These are phyloP conservation scores for Wickerhamiella azymoides DNA, from an alignment of 805 yeast genomes.

Conservation along the genomic window DNA sequence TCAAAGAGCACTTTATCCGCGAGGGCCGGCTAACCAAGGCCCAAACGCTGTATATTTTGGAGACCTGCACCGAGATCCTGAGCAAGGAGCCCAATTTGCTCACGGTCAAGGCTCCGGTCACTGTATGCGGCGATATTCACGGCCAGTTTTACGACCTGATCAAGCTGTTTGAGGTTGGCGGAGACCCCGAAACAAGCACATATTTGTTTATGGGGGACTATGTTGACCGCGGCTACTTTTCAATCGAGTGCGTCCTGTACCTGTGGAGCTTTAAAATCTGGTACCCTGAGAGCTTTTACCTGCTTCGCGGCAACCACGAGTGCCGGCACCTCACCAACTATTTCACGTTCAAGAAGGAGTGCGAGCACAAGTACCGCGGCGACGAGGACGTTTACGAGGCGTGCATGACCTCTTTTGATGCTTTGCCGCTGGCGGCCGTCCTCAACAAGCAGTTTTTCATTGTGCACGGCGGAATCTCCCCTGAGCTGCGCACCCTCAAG, in stretches of 20 bases:
- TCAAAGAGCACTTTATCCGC: conserved; percentile 56
- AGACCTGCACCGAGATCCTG: conserved; percentile 49
- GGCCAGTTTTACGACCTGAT: conserved; percentile 87
- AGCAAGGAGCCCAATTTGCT: conserved; percentile 65
- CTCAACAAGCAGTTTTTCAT: conserved; percentile 92
- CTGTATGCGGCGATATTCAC: conserved; percentile 95
- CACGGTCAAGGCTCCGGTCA: conserved; percentile 79
- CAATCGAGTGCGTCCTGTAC: conserved; percentile 57
- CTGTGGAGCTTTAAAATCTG: conserved; percentile 67
- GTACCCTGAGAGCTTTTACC: conserved; percentile 58
- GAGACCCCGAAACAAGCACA: conserved; percentile 62
- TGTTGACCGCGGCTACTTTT: conserved; percentile 87
- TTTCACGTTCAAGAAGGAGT: conserved; percentile 84
- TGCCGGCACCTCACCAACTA: conserved; percentile 85
- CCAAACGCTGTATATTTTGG: conserved; percentile 57
- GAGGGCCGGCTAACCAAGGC: conserved; percentile 69
- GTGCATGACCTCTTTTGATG: conserved; percentile 64
- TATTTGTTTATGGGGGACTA: conserved; percentile 86
- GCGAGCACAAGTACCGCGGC: conserved; percentile 58
- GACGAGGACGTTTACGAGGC: conserved; percentile 47
- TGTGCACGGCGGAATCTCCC: conserved; percentile 92
- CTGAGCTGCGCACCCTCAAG: conserved; percentile 55
- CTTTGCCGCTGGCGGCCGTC: conserved; percentile 81
- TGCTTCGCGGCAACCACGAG: conserved; percentile 91
- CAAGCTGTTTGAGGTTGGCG: conserved; percentile 88